Percentiles rank a stretch among this genome's conserved stretches.
These are phyloP conservation scores for Claviceps spartinae DNA, from an alignment of 2,329 filamentous ascomycete genomes.

Conservation along the genomic window DNA sequence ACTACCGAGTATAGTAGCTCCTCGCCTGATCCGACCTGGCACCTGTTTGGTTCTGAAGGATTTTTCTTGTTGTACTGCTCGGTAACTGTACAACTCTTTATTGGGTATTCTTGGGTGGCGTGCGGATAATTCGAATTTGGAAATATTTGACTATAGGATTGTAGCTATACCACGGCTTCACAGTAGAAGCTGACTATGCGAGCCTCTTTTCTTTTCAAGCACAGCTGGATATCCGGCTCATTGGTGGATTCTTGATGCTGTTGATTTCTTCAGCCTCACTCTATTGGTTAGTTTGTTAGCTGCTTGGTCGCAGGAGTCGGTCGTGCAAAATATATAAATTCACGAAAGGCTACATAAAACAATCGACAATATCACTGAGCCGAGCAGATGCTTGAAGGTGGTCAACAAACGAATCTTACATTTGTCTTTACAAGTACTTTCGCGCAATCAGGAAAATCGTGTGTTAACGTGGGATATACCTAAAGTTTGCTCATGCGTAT, in stretches of 20 bases:
- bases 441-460: too few species aligned
- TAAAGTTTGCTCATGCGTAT: too few species aligned
- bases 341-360: neutral
- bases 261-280: slow-evolving; percentile 36
- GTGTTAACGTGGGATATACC: too few species aligned
- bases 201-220: neutral
- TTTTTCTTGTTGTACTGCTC: neutral
- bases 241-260: slow-evolving; percentile 62
- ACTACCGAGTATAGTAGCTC: neutral
- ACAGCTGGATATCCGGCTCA: neutral
- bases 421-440: too few species aligned
- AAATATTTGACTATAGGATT: neutral
- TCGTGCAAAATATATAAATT: neutral
- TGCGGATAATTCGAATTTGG: neutral
- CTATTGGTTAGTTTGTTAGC: neutral
- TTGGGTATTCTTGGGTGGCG: slow-evolving; percentile 4
- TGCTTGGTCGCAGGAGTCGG: neutral
- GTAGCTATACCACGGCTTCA: neutral
- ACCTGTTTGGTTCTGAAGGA: neutral
- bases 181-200: neutral
- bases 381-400: neutral
- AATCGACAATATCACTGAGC: neutral
- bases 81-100: slow-evolving; percentile 4
- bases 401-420: too few species aligned
- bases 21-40: neutral